These are phyloP conservation scores for Scheffersomyces titani DNA, from an alignment of 1,139 yeast genomes.

Conservation along the genomic window DNA sequence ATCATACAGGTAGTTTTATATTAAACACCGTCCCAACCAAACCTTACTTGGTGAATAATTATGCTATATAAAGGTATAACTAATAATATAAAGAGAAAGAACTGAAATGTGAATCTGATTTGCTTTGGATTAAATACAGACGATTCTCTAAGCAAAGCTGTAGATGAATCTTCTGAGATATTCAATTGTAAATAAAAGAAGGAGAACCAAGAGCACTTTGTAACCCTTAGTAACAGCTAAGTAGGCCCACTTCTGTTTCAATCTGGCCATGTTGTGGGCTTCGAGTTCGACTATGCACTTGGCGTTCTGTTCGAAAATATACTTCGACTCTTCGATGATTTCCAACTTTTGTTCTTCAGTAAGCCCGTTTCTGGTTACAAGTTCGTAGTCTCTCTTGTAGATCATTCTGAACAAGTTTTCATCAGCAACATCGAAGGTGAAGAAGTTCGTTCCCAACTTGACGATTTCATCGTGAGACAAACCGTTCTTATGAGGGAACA, in stretches of 20 bases:
- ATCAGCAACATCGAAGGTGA: conserved; percentile 69
- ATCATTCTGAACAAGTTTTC: conserved; percentile 62
- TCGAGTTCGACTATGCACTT: conserved; percentile 67
- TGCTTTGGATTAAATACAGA: neutral
- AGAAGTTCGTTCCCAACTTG: conserved; percentile 66
- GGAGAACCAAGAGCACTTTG: conserved; percentile 32
- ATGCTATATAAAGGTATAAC: neutral
- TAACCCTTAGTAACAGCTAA: conserved; percentile 53
- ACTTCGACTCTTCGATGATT: conserved; percentile 67
- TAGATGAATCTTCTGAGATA: conserved; percentile 27
- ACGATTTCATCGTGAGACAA: conserved; percentile 62
- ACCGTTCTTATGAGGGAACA: conserved; percentile 74
- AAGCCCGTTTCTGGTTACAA: conserved; percentile 66
- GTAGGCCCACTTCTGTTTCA: conserved; percentile 59
- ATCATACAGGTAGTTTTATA: neutral
- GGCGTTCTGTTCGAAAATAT: conserved; percentile 65
- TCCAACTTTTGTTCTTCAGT: conserved; percentile 71
- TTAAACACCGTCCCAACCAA: neutral
- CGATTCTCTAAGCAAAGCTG: conserved; percentile 10
- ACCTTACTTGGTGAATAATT: neutral
- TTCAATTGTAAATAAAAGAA: conserved; percentile 24
- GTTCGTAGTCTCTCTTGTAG: conserved; percentile 77
- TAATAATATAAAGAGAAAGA: neutral
- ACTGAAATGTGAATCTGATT: neutral
- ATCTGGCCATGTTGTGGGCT: conserved; percentile 56